Conservation (phyloP, 129 eudicot species). For the Arctium minus region DNA sequence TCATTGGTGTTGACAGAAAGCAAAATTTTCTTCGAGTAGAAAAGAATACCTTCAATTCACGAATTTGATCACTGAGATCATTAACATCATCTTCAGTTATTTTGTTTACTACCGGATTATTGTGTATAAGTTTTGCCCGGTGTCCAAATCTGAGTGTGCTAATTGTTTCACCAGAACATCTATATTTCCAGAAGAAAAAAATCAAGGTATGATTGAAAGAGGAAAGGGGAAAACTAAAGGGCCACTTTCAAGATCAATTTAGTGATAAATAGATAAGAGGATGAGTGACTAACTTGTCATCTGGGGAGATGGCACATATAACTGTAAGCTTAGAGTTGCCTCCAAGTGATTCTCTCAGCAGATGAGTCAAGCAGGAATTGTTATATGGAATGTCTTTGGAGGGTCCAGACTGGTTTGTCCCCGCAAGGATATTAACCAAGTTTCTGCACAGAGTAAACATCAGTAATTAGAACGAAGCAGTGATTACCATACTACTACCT, state of each 20-base stretch:
- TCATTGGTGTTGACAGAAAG: not conserved
- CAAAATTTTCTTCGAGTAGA: not conserved
- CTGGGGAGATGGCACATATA: slow-evolving; percentile 81
- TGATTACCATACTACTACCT: not conserved
- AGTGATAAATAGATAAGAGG: not conserved
- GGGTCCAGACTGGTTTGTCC: slow-evolving; percentile 41
- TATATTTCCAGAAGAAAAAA: slow-evolving; percentile 21
- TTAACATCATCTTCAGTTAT: slow-evolving; percentile 97
- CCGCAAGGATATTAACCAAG: slow-evolving; percentile 81
- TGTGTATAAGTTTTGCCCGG: slow-evolving; percentile 60
- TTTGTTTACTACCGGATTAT: slow-evolving; percentile 83
- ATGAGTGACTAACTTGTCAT: slow-evolving; percentile 48
- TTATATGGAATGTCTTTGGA: slow-evolving; percentile 51
- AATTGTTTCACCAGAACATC: slow-evolving; percentile 67
- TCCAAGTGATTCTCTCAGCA: slow-evolving; percentile 86
- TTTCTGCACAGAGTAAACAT: slow-evolving; percentile 44
- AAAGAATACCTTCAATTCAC: slow-evolving; percentile 79
- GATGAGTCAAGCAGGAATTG: slow-evolving; percentile 76
- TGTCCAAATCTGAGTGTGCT: slow-evolving; percentile 94
- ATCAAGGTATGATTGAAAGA: not conserved
- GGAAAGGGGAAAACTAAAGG: not conserved
- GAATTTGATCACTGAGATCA: slow-evolving; percentile 82
- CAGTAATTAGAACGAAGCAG: not conserved
- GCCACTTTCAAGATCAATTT: not conserved
- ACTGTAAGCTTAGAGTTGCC: slow-evolving; percentile 94